These are phyloP conservation scores for Coelastrella sp. DNA, from an alignment of 139 green algal genomes.

Conservation along the genomic window DNA sequence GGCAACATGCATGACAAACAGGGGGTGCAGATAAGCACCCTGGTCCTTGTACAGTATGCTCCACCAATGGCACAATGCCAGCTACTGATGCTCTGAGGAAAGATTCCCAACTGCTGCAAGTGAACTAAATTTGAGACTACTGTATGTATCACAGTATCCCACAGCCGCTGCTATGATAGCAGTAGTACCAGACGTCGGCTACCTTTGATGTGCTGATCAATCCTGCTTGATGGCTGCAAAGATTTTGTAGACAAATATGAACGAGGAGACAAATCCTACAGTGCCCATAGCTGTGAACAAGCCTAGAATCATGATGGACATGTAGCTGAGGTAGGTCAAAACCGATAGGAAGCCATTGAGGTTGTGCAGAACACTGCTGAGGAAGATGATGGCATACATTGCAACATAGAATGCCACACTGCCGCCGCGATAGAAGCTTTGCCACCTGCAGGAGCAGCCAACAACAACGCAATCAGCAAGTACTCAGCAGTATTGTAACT, in stretches of 20 bases:
- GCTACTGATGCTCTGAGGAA: too few relatives aligned
- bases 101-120: too few relatives aligned
- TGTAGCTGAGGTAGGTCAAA: slow-evolving; percentile 92
- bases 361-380: slow-evolving; percentile 76
- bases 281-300: slow-evolving; percentile 88
- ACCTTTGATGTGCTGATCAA: slow-evolving; percentile 7
- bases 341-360: slow-evolving; percentile 80
- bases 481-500: background rate
- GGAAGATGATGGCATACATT: slow-evolving; percentile 78
- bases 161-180: background rate
- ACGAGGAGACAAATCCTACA: slow-evolving; percentile 75
- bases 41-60: too few relatives aligned
- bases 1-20: too few relatives aligned
- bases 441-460: slow-evolving; percentile 70
- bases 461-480: background rate
- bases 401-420: slow-evolving; percentile 76
- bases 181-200: background rate
- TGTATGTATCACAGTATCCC: background rate
- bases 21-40: too few relatives aligned
- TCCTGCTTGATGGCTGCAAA: slow-evolving; percentile 72
- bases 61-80: too few relatives aligned
- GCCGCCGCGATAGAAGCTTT: slow-evolving; percentile 87
- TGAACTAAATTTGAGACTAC: background rate
- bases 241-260: slow-evolving; percentile 67
- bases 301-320: slow-evolving; percentile 80